Percentiles rank a stretch among this genome's conserved stretches.
Conservation (phyloP, 108 stramenopile species). For the Nitzschia sp. region DNA sequence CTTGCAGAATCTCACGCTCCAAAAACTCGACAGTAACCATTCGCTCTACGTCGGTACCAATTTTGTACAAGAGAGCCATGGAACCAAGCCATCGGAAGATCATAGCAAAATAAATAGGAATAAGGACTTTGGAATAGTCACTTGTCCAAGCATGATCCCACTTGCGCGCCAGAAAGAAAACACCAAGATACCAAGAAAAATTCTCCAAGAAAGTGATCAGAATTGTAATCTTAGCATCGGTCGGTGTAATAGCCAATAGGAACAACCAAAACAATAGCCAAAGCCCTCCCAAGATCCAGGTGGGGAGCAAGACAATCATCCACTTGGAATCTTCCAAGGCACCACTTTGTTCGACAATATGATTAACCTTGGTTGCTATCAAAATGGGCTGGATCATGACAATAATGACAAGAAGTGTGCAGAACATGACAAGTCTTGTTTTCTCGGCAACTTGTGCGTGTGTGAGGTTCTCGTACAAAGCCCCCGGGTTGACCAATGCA, state of each 20-base stretch:
- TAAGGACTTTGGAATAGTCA: slow-evolving; percentile 28
- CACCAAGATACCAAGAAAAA: slow-evolving; percentile 43
- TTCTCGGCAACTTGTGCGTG: slow-evolving; percentile 48
- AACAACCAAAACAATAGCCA: slow-evolving; percentile 23
- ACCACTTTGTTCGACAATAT: slow-evolving; percentile 40
- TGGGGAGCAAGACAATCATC: slow-evolving; percentile 59
- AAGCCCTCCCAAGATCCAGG: slow-evolving; percentile 52
- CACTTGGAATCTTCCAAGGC: slow-evolving; percentile 53
- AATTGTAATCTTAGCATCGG: slow-evolving; percentile 27
- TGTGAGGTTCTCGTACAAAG: slow-evolving; percentile 64
- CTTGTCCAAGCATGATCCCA: slow-evolving; percentile 28
- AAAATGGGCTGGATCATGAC: slow-evolving; percentile 74
- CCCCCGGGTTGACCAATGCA: slow-evolving; percentile 49
- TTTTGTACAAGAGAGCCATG: slow-evolving; percentile 26
- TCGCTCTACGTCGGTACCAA: slow-evolving; percentile 37
- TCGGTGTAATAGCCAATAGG: slow-evolving; percentile 12
- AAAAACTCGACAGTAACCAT: slow-evolving; percentile 69
- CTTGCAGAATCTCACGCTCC: slow-evolving; percentile 53
- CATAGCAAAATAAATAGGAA: slow-evolving; percentile 37
- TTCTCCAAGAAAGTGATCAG: slow-evolving; percentile 37
- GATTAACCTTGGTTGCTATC: slow-evolving; percentile 73
- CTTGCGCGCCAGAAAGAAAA: slow-evolving; percentile 37
- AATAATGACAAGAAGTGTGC: slow-evolving; percentile 40
- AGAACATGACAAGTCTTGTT: slow-evolving; percentile 57
- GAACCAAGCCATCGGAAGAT: slow-evolving; percentile 33